Base-by-base conservation (phyloP, 805 yeast genomes). In the Candida stauntonica region DNA sequence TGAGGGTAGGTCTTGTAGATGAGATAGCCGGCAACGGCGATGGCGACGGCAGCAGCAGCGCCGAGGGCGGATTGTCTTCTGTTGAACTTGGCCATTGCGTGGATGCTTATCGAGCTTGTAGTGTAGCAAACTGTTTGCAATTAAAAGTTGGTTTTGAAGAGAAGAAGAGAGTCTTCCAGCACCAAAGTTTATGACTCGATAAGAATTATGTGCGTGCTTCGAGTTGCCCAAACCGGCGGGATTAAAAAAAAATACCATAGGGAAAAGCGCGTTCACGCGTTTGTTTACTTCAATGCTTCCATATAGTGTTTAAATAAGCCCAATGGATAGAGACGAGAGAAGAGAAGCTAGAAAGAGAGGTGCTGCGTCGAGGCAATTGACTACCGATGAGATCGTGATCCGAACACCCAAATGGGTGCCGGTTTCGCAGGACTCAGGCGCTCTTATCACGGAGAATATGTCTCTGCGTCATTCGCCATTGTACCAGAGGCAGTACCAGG, bases 1-100 rank as follows among this genome's bases (percentile, higher is more conserved):
- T 46, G 46, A 26, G 48, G 50, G 33, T 27, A 46, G 5, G 47
- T 49, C 39, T 49, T 45, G 36, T 29, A 41, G 26, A 52, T 29
- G 24, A 45, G 21, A 20, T 29, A 48, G 5, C 52, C 47, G 18
- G 42, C 39, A 12, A 42, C 42, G 16, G 46, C 38, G 17, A 48
- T 29, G 9, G 46, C 50, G n/a, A 38, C 32, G 7, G 43, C 41
- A 9, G 50, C 43, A 9, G 39, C 46, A 4, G 39, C 26, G 2
- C 35, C 33, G 13, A 46, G 19, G 5, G 44, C 23, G 3, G 45
- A 26, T 26, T 44, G 42, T 37, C 39, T 51, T 37, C 42, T 50
- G 29, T 38, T 36, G 34, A 47, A 31, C 24, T 34, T 47, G 26
- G 39, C 30, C 47, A 46, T 44, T 21, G 17, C 26, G 23, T 11